A percentile compares a stretch with the other conserved stretches of the same genome.
These are phyloP conservation scores for Globisporangium acanthophoron DNA, from an alignment of 352 stramenopile species.

Conservation along the genomic window DNA sequence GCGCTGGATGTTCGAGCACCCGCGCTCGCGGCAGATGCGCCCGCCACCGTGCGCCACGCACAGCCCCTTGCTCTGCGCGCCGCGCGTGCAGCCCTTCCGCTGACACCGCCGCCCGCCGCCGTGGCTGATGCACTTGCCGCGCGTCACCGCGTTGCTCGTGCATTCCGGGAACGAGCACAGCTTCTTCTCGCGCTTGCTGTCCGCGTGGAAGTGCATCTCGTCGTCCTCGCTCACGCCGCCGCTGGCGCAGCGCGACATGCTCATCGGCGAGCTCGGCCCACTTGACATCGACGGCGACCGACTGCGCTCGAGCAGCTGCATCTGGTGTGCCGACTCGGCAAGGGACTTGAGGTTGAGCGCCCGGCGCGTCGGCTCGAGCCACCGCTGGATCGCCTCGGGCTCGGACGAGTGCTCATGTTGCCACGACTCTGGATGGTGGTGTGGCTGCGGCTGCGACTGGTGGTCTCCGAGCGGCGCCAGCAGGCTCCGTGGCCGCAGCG, in stretches of 20 bases:
- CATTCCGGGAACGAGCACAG: slow-evolving; percentile 70
- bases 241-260: slow-evolving; percentile 1
- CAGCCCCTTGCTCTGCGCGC: slow-evolving; percentile 75
- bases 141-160: slow-evolving; percentile 70
- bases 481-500: slow-evolving; percentile 17
- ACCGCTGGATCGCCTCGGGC: slow-evolving; percentile 9
- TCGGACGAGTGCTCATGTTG: not conserved
- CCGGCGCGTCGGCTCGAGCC: slow-evolving; percentile 15
- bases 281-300: slow-evolving; percentile 20
- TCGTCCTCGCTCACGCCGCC: slow-evolving; percentile 13
- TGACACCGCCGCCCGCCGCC: slow-evolving; percentile 76
- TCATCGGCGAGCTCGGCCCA: slow-evolving; percentile 10
- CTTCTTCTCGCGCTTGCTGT: slow-evolving; percentile 60
- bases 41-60: slow-evolving; percentile 82
- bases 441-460: slow-evolving; percentile 23
- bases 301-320: slow-evolving; percentile 41
- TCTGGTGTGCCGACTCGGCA: slow-evolving; percentile 50
- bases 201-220: slow-evolving; percentile 3
- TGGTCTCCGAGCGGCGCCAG: slow-evolving; percentile 16
- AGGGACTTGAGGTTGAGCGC: slow-evolving; percentile 43
- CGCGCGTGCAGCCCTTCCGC: slow-evolving; percentile 74
- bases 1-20: slow-evolving; percentile 83
- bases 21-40: slow-evolving; percentile 70
- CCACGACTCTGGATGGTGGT: not conserved
- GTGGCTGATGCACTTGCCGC: slow-evolving; percentile 78